Evolutionary conservation across 2,329 filamentous ascomycete genomes (phyloP), one percentile per base, ranked within the genome.

Genomic region (Talaromyces sp.): DNA sequence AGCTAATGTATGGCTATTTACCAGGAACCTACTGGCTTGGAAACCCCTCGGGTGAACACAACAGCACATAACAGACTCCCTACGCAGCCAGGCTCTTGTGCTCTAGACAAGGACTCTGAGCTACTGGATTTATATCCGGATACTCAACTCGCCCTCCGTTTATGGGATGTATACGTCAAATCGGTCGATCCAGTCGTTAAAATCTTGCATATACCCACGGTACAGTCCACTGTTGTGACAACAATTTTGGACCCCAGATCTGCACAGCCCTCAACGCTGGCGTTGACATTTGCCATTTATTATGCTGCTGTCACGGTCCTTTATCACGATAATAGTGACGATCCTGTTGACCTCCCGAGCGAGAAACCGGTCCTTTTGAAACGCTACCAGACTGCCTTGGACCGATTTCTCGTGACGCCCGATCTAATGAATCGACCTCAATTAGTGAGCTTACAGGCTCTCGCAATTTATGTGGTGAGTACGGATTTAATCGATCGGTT

Each of bases 281-380:
- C 78, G 19, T 69, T 85, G 46, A 74, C 85, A 46, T 85, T 84
- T 65, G 76, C 81, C n/a, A 80, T 85, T 26, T 85, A 84, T 66
- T 84, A 84, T 64, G 79, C 77, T 46, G 80, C 80, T 0, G 75
- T 81, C 2, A 85, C 81, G 1, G 70, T 71, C 9, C 70, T 76
- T 64, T 56, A 52, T 19, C 51, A 62, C 35, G 70, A 63, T 51
- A 59, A 66, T 50, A 63, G 66, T 26, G 68, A 74, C 62, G 72
- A 62, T 32, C 2, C 35, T 35, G 52, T 62, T 70, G 63, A 62
- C 62, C 54, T 61, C 9, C 58, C 58, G 10, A 51, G 27, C 8
- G 57, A 58, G 31, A 62, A 58, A 54, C 26, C 24, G 27, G 38
- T 14, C 38, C 43, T 59, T 21, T 58, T 62, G 27, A 49, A 56